A percentile compares a stretch with the other conserved stretches of the same genome.
Conservation (phyloP, 352 stramenopile species). For the Phytophthora vignae region DNA sequence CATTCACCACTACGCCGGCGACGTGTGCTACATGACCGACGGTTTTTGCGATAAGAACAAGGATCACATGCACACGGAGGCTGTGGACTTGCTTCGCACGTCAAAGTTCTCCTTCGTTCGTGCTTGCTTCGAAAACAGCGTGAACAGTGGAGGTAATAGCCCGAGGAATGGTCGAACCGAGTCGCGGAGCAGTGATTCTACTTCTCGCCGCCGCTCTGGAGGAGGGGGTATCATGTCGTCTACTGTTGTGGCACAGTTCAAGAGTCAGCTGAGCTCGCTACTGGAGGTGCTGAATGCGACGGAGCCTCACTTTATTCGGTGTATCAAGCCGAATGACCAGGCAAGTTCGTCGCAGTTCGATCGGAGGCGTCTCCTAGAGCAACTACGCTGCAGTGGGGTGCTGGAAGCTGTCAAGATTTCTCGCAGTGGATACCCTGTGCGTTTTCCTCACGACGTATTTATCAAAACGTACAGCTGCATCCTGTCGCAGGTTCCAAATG, state of each 20-base stretch:
- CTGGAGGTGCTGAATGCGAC: slow-evolving; percentile 95
- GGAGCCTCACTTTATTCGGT: slow-evolving; percentile 93
- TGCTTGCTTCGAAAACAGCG: slow-evolving; percentile 67
- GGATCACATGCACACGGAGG: slow-evolving; percentile 88
- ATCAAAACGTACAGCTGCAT: slow-evolving; percentile 86
- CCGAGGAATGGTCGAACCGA: slow-evolving; percentile 33
- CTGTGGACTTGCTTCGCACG: slow-evolving; percentile 73
- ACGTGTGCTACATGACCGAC: slow-evolving; percentile 82
- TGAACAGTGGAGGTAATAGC: slow-evolving; percentile 30
- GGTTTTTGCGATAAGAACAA: slow-evolving; percentile 93
- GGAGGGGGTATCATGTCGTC: slow-evolving; percentile 80
- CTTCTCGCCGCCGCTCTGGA: slow-evolving; percentile 54
- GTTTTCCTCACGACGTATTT: slow-evolving; percentile 94
- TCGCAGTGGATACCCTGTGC: slow-evolving; percentile 93
- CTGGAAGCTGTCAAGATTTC: slow-evolving; percentile 92
- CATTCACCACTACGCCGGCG: slow-evolving; percentile 88
- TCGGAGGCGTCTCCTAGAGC: slow-evolving; percentile 73
- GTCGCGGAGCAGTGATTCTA: slow-evolving; percentile 44
- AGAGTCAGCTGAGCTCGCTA: slow-evolving; percentile 92
- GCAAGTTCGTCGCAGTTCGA: slow-evolving; percentile 71
- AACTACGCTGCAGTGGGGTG: slow-evolving; percentile 89
- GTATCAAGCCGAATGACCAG: slow-evolving; percentile 90
- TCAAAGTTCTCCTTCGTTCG: slow-evolving; percentile 75
- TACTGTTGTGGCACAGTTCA: slow-evolving; percentile 93
- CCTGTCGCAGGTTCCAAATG: slow-evolving; percentile 50